phyloP scores from a whole-genome alignment of 129 eudicot genomes.

The Silybum marianum region DNA sequence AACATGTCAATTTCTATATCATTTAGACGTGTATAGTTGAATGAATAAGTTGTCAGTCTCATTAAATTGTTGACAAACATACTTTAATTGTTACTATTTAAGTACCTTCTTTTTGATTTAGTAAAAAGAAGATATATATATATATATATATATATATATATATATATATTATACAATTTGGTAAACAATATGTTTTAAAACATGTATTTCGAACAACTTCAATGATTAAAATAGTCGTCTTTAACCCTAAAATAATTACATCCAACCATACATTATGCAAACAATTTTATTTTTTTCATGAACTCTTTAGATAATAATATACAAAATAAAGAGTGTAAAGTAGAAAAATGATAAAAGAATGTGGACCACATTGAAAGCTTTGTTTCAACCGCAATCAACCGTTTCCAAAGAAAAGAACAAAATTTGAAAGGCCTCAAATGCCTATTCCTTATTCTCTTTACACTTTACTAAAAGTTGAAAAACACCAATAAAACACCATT shows the following conservation, averaged over 20 bases:
- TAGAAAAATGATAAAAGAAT: conserved; percentile 23
- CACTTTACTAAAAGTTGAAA: conserved; percentile 24
- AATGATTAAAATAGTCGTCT: too few species aligned
- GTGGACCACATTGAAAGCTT: conserved; percentile 43
- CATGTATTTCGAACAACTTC: neutral
- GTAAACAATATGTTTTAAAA: neutral
- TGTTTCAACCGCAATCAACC: conserved; percentile 39
- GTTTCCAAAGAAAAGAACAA: conserved; percentile 36
- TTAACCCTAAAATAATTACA: neutral
- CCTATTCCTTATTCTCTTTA: conserved; percentile 14
- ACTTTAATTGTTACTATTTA: too few species aligned
- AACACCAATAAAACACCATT: neutral
- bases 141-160: too few species aligned
- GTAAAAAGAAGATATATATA: too few species aligned
- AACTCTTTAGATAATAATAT: neutral
- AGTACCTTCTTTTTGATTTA: too few species aligned
- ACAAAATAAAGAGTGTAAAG: conserved; percentile 2
- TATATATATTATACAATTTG: neutral
- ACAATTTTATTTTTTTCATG: neutral
- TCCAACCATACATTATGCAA: too few species aligned
- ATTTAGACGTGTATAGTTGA: too few species aligned
- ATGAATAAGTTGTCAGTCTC: too few species aligned
- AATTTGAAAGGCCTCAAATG: conserved; percentile 16
- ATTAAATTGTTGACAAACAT: too few species aligned
- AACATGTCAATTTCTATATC: too few species aligned